Evolutionary conservation across 1,284 basidiomycete genomes (phyloP).

Genomic region (Marasmius oreades): DNA sequence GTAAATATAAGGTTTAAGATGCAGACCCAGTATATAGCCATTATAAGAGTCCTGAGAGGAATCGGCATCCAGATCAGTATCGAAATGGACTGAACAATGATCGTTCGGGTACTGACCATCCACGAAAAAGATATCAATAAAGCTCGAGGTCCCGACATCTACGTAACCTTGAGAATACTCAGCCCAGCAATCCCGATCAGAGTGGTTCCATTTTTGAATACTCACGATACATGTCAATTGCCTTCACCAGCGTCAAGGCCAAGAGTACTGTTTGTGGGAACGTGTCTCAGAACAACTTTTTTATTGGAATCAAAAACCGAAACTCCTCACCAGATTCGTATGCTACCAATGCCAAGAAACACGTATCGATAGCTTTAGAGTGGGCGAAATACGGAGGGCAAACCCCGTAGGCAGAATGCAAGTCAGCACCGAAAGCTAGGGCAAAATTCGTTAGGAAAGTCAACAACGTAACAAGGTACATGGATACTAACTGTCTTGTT

Average conservation of each 20-base stretch:
- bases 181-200: no score
- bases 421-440: not conserved
- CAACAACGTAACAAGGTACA: not conserved
- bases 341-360: not conserved
- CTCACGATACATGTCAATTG: not conserved
- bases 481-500: not conserved
- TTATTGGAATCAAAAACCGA: no score
- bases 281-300: no score
- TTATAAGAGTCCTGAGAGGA: not conserved
- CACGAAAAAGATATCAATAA: constrained; percentile 1
- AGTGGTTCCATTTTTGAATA: not conserved
- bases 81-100: not conserved
- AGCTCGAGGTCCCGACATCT: not conserved
- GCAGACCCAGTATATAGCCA: not conserved
- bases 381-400: not conserved
- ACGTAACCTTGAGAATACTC: not conserved
- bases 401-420: not conserved
- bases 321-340: not conserved
- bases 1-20: no score
- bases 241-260: not conserved
- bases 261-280: not conserved
- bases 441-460: not conserved
- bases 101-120: not conserved
- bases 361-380: not conserved
- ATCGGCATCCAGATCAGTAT: not conserved